Evolutionary conservation across 495 filamentous ascomycete species (phyloP).

Genomic region (Aspergillus avenaceus): DNA sequence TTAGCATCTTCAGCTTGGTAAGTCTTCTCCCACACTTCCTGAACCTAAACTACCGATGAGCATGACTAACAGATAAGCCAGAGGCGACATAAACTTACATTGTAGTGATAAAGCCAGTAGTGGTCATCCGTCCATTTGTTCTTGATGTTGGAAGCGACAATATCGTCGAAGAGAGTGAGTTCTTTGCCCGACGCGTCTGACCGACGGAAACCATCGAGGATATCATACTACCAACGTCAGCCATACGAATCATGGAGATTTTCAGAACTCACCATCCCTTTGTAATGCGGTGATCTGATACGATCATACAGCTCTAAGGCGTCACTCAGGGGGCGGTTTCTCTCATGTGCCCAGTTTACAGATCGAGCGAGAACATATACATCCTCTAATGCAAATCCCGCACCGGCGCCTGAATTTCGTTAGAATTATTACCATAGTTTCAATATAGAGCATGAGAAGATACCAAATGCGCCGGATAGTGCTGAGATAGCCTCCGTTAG

Average conservation of each 20-base stretch:
- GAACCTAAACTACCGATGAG: slow-evolving; percentile 10
- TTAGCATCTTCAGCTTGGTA: slow-evolving; percentile 11
- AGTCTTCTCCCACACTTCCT: slow-evolving; percentile 11
- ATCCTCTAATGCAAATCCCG: slow-evolving; percentile 60
- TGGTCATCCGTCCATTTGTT: slow-evolving; percentile 8
- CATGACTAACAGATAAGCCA: too few species aligned
- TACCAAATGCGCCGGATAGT: slow-evolving; percentile 23
- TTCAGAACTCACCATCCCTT: slow-evolving; percentile 9
- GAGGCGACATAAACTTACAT: slow-evolving; percentile 9
- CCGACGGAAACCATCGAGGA: slow-evolving; percentile 12
- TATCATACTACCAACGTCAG: slow-evolving; percentile 9
- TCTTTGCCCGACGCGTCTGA: slow-evolving; percentile 2
- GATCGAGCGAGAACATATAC: slow-evolving; percentile 43
- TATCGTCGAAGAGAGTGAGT: slow-evolving; percentile 9
- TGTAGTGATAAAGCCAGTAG: slow-evolving; percentile 15
- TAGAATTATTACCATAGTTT: neutral
- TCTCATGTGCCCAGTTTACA: slow-evolving; percentile 15
- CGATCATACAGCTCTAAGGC: slow-evolving; percentile 19
- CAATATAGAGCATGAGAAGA: neutral
- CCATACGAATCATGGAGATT: neutral
- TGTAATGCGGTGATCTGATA: slow-evolving; percentile 23
- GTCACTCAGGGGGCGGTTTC: neutral
- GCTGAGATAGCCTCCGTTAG: slow-evolving; percentile 3
- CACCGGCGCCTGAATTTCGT: slow-evolving; percentile 44
- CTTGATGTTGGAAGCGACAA: neutral